phyloP scores from a whole-genome alignment of 176 grass and related monocot genomes.

The Stipa capillata region DNA sequence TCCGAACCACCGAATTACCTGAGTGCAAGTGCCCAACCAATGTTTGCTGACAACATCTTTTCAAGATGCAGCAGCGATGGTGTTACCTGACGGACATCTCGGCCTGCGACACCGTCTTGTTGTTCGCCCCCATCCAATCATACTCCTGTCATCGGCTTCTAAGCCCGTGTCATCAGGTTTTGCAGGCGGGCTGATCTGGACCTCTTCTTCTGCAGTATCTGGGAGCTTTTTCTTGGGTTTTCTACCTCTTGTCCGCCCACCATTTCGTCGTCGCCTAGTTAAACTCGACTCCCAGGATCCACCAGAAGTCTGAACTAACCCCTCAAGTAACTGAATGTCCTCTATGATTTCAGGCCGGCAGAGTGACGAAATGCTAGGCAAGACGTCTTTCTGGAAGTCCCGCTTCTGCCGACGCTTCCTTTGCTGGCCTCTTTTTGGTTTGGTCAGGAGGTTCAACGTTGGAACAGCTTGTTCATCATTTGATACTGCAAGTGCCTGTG shows the following conservation, averaged over 20 bases:
- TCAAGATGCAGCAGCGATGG: neutral
- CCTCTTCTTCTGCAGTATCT: neutral
- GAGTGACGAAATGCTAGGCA: neutral
- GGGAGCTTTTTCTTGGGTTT: neutral
- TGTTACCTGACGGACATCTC: neutral
- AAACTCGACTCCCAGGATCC: conserved; percentile 14
- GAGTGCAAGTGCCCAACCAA: neutral
- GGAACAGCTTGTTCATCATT: neutral
- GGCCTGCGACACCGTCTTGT: conserved; percentile 13
- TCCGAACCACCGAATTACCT: neutral
- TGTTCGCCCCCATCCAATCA: conserved; percentile 18
- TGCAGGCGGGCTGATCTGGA: neutral
- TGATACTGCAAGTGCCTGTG: neutral
- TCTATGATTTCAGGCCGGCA: conserved; percentile 11
- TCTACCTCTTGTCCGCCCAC: neutral
- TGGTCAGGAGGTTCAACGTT: neutral
- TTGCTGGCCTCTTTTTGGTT: conserved; percentile 2
- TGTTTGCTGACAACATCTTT: too few relatives aligned
- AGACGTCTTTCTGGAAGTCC: conserved; percentile 17
- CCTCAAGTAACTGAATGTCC: conserved; percentile 5
- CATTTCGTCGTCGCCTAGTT: neutral
- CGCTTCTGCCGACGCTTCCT: conserved; percentile 16
- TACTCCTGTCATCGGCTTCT: neutral
- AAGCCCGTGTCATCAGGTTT: neutral
- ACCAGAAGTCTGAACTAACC: neutral